Base-by-base conservation (phyloP, 371 early-diverging fungal species). In the Quaeritorhiza haematococci region DNA sequence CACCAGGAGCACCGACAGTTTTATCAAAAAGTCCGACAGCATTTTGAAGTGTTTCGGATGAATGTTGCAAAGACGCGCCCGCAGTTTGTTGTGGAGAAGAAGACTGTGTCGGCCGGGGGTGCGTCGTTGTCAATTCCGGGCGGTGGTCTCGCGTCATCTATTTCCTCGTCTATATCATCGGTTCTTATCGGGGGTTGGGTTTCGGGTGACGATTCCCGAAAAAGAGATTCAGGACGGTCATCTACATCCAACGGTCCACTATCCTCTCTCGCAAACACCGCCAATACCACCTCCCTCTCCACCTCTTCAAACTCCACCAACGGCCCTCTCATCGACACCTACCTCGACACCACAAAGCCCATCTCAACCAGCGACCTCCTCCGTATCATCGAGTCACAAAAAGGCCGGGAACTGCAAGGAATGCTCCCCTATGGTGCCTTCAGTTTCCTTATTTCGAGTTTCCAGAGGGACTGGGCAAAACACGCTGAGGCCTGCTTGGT, bases 1-100 rank as follows among this genome's bases (percentile, higher is more conserved):
- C 72, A 72, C 33, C 68, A 68, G 34, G 67, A 72, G 34, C 58
- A 66, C 43, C 68, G 66, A 64, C 59, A 50, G 23, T 72, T 72
- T 46, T 64, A 68, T 47, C 72, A 72, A 34, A 49, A 59, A 32
- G 56, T 72, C 1, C 49, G 67, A n/a, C 33, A 44, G 24, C 69
- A 67, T 47, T 72, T 64, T 57, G 72, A 72, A 45, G 44, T 28
- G 24, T 72, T 66, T 29, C 46, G 64, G 21, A 61, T 63, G 33
- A 35, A 46, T 2, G 53, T 72, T 10, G 54, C 55, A 4, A 28
- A 28, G 4, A 59, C 63, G 7, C 53, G 69, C 15, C 68, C 69
- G 3, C 5, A 24, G 6, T 72, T 68, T 41, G 62, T 55, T 3
- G 49, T 69, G 43, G 63, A 64, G 2, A 68, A 68, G 46, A 46